A percentile compares a stretch with the other conserved stretches of the same genome.
These are phyloP conservation scores for Ophiostoma montium DNA, from an alignment of 2,329 filamentous ascomycete species.

Conservation along the genomic window DNA sequence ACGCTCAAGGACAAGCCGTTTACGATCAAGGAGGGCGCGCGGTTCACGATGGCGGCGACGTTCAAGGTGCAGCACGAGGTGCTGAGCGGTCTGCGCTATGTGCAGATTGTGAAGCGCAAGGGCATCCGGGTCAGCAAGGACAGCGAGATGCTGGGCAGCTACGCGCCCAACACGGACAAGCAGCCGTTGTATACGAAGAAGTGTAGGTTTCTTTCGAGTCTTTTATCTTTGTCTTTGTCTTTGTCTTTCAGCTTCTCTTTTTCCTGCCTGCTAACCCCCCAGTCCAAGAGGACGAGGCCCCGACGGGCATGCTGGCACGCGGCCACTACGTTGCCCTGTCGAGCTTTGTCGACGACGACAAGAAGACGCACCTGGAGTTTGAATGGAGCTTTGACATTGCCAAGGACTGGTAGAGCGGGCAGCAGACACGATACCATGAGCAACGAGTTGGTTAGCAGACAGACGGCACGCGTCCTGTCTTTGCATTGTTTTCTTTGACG, in stretches of 20 bases:
- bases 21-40: slow-evolving; percentile 89
- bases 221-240: no score
- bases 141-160: slow-evolving; percentile 97
- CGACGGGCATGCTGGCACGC: slow-evolving; percentile 76
- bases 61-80: slow-evolving; percentile 98
- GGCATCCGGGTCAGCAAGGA: slow-evolving; percentile 80
- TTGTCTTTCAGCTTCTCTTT: no score
- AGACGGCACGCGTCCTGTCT: not conserved
- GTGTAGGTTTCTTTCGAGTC: slow-evolving; percentile 24
- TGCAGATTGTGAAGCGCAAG: slow-evolving; percentile 86
- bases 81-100: slow-evolving; percentile 85
- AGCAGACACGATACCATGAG: not conserved
- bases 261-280: no score
- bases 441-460: not conserved
- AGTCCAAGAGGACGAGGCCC: slow-evolving; percentile 78
- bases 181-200: slow-evolving; percentile 78
- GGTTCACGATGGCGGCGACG: slow-evolving; percentile 84
- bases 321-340: slow-evolving; percentile 83
- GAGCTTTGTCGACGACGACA: slow-evolving; percentile 90
- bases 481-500: not conserved
- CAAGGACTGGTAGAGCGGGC: slow-evolving; percentile 67
- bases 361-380: slow-evolving; percentile 78
- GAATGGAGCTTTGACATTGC: slow-evolving; percentile 94
- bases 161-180: slow-evolving; percentile 81
- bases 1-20: slow-evolving; percentile 85